A percentile compares a stretch with the other conserved stretches of the same genome.
Conservation (phyloP, 139 green algal genomes). For the Coelastrella sp. region DNA sequence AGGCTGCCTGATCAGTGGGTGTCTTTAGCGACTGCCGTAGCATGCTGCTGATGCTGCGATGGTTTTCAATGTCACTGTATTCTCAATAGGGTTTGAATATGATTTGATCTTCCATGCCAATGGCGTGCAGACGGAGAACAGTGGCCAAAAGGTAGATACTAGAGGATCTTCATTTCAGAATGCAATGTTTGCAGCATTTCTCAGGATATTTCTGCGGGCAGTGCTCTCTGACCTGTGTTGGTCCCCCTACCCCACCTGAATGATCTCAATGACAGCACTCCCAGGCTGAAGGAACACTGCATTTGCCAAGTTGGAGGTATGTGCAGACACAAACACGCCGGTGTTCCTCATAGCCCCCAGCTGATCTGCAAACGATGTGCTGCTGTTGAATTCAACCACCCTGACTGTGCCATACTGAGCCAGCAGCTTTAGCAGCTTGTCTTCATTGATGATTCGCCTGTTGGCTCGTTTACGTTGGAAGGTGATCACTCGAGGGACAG, state of each 20-base stretch:
- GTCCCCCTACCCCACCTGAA: slow-evolving; percentile 62
- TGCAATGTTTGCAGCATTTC: too few species aligned
- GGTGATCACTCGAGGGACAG: slow-evolving; percentile 77
- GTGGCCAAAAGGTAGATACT: too few species aligned
- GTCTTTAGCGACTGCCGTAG: too few species aligned
- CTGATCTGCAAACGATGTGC: slow-evolving; percentile 68
- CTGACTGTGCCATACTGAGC: slow-evolving; percentile 68
- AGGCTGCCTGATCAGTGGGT: too few species aligned
- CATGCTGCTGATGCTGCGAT: too few species aligned
- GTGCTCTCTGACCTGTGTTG: too few species aligned
- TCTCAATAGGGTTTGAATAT: too few species aligned
- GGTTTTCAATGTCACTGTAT: too few species aligned
- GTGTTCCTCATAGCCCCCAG: slow-evolving; percentile 79
- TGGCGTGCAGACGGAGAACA: too few species aligned
- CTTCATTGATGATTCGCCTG: slow-evolving; percentile 86
- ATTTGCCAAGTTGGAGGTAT: slow-evolving; percentile 91
- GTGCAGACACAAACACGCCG: slow-evolving; percentile 81
- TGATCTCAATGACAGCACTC: slow-evolving; percentile 82
- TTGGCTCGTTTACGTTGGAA: slow-evolving; percentile 89
- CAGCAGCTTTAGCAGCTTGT: slow-evolving; percentile 74
- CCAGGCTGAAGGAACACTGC: slow-evolving; percentile 84
- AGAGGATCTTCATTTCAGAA: too few species aligned
- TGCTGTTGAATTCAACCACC: slow-evolving; percentile 68
- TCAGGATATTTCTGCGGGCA: too few species aligned
- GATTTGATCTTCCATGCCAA: too few species aligned